Evolutionary conservation across 2,329 filamentous ascomycete species (phyloP).

Genomic region (Blastomyces percursus): DNA sequence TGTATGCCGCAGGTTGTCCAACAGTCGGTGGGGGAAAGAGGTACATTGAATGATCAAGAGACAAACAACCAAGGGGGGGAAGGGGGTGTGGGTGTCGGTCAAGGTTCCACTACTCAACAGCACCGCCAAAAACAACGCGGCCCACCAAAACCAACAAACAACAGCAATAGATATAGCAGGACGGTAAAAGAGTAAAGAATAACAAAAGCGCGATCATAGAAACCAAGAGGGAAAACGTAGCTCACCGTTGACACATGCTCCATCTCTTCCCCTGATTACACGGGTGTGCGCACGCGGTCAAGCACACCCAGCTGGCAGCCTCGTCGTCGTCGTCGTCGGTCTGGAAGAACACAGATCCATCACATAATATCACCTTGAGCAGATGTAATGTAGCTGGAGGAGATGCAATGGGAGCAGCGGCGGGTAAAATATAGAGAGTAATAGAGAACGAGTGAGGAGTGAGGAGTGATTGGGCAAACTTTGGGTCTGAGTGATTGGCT

Average conservation of each 20-base stretch:
- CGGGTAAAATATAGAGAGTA: neutral
- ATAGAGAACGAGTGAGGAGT: conserved; percentile 5
- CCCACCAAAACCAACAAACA: neutral
- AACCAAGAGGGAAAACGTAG: neutral
- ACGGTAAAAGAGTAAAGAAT: neutral
- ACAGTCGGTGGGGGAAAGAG: too few relatives aligned
- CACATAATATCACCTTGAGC: conserved; percentile 1
- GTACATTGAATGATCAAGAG: neutral
- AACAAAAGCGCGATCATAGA: neutral
- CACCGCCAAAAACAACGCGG: neutral
- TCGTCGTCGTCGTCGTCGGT: conserved; percentile 6
- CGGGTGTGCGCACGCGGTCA: conserved; percentile 2
- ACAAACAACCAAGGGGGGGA: neutral
- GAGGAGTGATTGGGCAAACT: neutral
- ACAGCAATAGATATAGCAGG: neutral
- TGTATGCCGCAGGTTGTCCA: neutral
- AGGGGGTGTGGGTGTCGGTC: neutral
- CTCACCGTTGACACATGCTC: conserved; percentile 27
- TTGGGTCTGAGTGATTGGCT: conserved; percentile 13
- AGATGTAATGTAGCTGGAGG: neutral
- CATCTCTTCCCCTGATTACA: conserved; percentile 14
- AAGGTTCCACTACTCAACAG: conserved; percentile 2
- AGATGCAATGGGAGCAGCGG: neutral
- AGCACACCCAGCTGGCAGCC: conserved; percentile 11
- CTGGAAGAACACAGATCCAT: conserved; percentile 2